Evolutionary conservation across 2,329 filamentous ascomycete genomes (phyloP).

Genomic region (Drechslera avenae): DNA sequence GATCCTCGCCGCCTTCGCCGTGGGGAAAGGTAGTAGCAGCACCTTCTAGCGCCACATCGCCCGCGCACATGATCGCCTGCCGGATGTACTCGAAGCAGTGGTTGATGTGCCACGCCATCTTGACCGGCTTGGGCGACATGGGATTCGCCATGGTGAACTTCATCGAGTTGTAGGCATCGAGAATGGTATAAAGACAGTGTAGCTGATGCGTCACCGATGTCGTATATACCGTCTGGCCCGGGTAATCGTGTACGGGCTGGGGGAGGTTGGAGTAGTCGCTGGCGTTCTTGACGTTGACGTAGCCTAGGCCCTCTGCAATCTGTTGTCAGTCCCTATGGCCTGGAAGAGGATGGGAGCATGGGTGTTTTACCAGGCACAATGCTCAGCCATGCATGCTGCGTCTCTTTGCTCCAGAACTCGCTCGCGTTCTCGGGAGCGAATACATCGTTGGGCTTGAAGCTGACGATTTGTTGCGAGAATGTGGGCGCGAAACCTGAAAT

Average conservation of each 20-base stretch:
- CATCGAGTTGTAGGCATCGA: conserved; percentile 41
- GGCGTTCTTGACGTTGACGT: conserved; percentile 34
- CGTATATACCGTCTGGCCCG: conserved; percentile 37
- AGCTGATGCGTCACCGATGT: conserved; percentile 44
- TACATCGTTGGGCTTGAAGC: conserved; percentile 28
- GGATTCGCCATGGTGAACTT: conserved; percentile 19
- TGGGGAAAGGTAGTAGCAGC: conserved; percentile 41
- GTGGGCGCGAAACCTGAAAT: conserved; percentile 41
- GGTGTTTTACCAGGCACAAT: conserved; percentile 36
- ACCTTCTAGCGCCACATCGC: conserved; percentile 42
- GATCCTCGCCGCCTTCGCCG: conserved; percentile 29
- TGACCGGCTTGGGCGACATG: conserved; percentile 20
- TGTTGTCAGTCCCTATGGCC: conserved; percentile 7
- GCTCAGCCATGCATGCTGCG: conserved; percentile 38
- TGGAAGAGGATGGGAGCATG: background rate
- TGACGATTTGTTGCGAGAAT: conserved; percentile 42
- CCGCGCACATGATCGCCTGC: conserved; percentile 43
- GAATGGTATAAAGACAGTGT: conserved; percentile 42
- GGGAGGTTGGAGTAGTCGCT: conserved; percentile 35
- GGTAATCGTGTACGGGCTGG: conserved; percentile 40
- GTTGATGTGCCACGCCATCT: conserved; percentile 44
- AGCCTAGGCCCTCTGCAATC: conserved; percentile 37
- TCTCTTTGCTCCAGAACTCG: conserved; percentile 39
- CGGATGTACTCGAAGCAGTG: conserved; percentile 45
- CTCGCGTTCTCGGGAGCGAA: conserved; percentile 39